Conservation (phyloP, 176 grass and related monocot species). For the Oryza punctata region DNA sequence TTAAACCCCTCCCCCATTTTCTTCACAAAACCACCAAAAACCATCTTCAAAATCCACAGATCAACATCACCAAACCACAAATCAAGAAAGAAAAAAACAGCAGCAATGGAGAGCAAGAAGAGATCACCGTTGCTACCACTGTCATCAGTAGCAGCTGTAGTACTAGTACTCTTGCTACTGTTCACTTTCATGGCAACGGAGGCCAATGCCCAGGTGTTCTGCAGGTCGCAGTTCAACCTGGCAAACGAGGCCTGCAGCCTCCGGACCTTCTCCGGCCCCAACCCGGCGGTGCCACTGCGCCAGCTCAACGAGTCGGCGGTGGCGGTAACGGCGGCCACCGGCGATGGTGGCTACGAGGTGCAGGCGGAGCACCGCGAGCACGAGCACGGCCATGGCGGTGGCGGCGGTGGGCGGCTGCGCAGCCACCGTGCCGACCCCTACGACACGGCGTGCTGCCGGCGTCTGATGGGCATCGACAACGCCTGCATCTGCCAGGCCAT, state of each 20-base stretch:
- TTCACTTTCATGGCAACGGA: slow-evolving; percentile 7
- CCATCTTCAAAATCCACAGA: slow-evolving; percentile 10
- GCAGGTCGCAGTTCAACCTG: slow-evolving; percentile 70
- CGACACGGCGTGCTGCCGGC: slow-evolving; percentile 78
- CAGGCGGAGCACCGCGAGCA: not conserved
- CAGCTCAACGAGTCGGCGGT: slow-evolving; percentile 39
- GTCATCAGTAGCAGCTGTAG: not conserved
- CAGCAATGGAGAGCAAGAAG: slow-evolving; percentile 35
- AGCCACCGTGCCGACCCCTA: slow-evolving; percentile 37
- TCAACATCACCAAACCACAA: not conserved
- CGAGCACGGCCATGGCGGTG: not conserved
- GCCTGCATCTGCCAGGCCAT: slow-evolving; percentile 79
- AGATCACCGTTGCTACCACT: not conserved
- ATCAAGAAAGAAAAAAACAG: not conserved
- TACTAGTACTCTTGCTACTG: not conserved
- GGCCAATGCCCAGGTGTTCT: slow-evolving; percentile 47
- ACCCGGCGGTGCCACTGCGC: slow-evolving; percentile 34
- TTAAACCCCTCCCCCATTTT: slow-evolving; percentile 1
- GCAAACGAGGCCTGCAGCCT: slow-evolving; percentile 54
- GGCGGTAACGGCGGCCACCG: not conserved
- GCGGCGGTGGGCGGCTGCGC: not conserved
- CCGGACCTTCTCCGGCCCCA: slow-evolving; percentile 24
- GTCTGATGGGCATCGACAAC: slow-evolving; percentile 69
- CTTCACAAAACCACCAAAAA: slow-evolving; percentile 19
- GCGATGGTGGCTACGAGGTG: not conserved